Conservation (phyloP, 768 basidiomycete genomes). For the Russula vinacea region DNA sequence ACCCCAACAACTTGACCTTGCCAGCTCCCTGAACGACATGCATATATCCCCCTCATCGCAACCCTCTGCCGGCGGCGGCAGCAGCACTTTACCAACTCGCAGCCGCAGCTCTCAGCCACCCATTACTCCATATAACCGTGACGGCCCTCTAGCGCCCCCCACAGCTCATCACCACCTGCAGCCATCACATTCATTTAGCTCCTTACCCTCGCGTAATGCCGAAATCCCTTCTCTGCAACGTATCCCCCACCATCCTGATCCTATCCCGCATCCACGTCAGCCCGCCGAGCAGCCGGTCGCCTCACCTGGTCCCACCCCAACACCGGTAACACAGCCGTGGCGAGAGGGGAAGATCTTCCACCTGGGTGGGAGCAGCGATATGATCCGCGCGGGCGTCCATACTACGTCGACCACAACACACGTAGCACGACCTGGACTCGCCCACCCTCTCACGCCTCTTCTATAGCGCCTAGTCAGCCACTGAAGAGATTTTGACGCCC, state of each 20-base stretch:
- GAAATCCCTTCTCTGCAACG: slow-evolving; percentile 33
- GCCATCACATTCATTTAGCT: slow-evolving; percentile 23
- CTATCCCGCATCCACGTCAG: slow-evolving; percentile 6
- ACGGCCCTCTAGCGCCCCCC: slow-evolving; percentile 17
- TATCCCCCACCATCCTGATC: slow-evolving; percentile 14
- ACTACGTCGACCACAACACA: slow-evolving; percentile 86
- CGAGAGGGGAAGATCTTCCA: slow-evolving; percentile 65
- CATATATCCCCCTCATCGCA: slow-evolving; percentile 12
- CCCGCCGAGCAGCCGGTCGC: slow-evolving; percentile 13
- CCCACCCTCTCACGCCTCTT: slow-evolving; percentile 38
- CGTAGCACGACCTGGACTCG: slow-evolving; percentile 80
- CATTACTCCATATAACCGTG: background rate
- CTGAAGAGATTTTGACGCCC: slow-evolving; percentile 19
- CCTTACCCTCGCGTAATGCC: slow-evolving; percentile 25
- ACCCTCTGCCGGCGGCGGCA: background rate
- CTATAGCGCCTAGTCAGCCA: slow-evolving; percentile 28
- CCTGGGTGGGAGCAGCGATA: slow-evolving; percentile 80
- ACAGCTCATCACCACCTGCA: slow-evolving; percentile 14
- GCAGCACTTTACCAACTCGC: slow-evolving; percentile 14
- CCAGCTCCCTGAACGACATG: slow-evolving; percentile 21
- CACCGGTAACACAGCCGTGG: slow-evolving; percentile 32
- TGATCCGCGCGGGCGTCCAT: slow-evolving; percentile 67
- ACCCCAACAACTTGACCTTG: slow-evolving; percentile 30
- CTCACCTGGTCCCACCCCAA: slow-evolving; percentile 2
- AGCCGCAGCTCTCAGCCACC: slow-evolving; percentile 19